Evolutionary conservation across 208 protist genomes (phyloP), one percentile per base, ranked within the genome.

Genomic region (Leptomonas seymouri): DNA sequence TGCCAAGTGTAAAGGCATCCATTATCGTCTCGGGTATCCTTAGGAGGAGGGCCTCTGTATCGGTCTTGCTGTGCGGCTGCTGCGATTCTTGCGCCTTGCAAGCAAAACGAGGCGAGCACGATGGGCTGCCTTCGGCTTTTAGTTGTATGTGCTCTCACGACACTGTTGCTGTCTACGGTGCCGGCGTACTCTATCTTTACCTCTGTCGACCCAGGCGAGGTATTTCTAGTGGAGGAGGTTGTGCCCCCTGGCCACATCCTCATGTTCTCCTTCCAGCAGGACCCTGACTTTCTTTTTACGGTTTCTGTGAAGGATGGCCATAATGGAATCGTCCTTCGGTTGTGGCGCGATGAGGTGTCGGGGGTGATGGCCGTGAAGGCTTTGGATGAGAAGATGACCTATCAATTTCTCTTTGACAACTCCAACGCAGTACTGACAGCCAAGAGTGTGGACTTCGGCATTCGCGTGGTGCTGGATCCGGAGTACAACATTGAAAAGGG

Each of bases 371-470:
- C 41, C 51, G n/a, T 65, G 0, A 31, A 34, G n/a, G 46, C 68
- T 0, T 44, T 41, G 0, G 20, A 53, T 6, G 28, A 20, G 60
- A 55, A 5, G 16, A 36, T 25, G 3, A 18, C 34, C 11, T 41
- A 67, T 1, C 34, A 36, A 20, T 60, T 67, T 44, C 41, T 60
- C 39, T 83, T 95, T 25, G 78, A 89, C 63, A 95, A 95, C 67
- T 56, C 27, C 20, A 20, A 54, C 36, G 74, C 81, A 5, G 55
- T 69, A 6, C 70, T 83, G 31, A 82, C 70, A 6, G 7, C 8
- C 3, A 67, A 65, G 48, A 21, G 27, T 4, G 72, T 89, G 11
- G 67, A 55, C 44, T 90, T 95, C 36, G 53, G 77, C 45, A 68
- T 93, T 12, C 78, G 71, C 65, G 56, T 80, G 46, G 53, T 63